Conservation (phyloP, 2,329 filamentous ascomycete genomes). For the Sporothrix humicola region DNA sequence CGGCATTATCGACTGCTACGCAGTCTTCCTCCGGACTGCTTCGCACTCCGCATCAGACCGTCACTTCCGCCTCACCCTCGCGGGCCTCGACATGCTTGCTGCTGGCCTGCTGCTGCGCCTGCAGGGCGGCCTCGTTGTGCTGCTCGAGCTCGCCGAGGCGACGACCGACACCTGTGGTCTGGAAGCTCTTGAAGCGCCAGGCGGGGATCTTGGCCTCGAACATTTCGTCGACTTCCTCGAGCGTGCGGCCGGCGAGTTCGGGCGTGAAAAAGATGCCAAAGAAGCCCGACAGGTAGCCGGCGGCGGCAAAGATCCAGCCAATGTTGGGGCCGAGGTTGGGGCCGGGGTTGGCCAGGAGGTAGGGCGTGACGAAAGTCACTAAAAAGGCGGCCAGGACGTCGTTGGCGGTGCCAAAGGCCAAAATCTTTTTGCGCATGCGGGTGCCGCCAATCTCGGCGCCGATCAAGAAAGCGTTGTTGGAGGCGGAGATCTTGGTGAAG, state of each 20-base stretch:
- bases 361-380: conserved; percentile 29
- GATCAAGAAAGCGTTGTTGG: conserved; percentile 29
- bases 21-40: no score
- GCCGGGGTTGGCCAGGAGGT: conserved; percentile 19
- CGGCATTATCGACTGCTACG: no score
- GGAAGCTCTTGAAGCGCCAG: conserved; percentile 27
- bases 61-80: neutral
- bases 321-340: conserved; percentile 28
- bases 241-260: conserved; percentile 16
- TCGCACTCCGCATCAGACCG: conserved; percentile 42
- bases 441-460: conserved; percentile 30
- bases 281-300: conserved; percentile 20
- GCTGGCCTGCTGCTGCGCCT: conserved; percentile 15
- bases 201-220: conserved; percentile 26
- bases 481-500: conserved; percentile 27
- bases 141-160: conserved; percentile 20
- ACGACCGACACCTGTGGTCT: conserved; percentile 23
- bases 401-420: conserved; percentile 29
- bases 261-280: conserved; percentile 29
- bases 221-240: conserved; percentile 31
- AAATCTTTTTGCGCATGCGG: conserved; percentile 26
- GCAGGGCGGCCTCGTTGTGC: conserved; percentile 13
- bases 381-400: conserved; percentile 25
- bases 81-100: conserved; percentile 20
- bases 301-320: conserved; percentile 31